phyloP scores from a whole-genome alignment of 768 basidiomycete genomes.

The Mycena venus region DNA sequence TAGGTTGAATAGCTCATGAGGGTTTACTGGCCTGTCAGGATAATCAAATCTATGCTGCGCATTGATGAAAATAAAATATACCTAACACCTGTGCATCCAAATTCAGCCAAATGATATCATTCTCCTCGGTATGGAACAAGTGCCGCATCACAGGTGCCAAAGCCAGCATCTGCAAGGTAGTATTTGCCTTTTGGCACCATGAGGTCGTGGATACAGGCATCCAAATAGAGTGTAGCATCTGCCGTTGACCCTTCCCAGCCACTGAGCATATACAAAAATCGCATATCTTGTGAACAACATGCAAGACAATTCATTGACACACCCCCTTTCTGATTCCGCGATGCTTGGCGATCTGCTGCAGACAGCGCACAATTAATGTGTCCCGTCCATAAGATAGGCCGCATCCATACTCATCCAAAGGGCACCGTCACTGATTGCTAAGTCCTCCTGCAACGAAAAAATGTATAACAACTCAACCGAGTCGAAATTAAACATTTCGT shows the following conservation, averaged over 20 bases:
- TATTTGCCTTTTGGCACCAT: constrained; percentile 30
- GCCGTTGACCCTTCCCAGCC: constrained; percentile 41
- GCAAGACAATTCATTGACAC: constrained; percentile 46
- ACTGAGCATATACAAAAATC: constrained; percentile 38
- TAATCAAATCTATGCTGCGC: background rate
- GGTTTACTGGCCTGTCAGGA: constrained; percentile 42
- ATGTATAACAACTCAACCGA: background rate
- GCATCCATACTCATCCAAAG: no score
- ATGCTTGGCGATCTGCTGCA: constrained; percentile 27
- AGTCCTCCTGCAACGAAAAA: no score
- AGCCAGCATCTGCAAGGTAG: no score
- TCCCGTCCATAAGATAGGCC: no score
- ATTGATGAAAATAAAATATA: background rate
- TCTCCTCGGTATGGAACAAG: constrained; percentile 41
- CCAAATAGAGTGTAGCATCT: constrained; percentile 32
- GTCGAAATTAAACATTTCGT: no score
- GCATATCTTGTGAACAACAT: constrained; percentile 36
- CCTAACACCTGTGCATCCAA: constrained; percentile 22
- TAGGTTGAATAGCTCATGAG: constrained; percentile 52
- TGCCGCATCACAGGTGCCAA: constrained; percentile 29
- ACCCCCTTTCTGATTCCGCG: no score
- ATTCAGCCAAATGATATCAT: constrained; percentile 41
- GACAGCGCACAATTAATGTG: constrained; percentile 41
- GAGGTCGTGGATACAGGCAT: constrained; percentile 28
- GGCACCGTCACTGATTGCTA: no score